Base-by-base conservation (phyloP, 208 protist species). In the Paratrypanosoma confusum region DNA sequence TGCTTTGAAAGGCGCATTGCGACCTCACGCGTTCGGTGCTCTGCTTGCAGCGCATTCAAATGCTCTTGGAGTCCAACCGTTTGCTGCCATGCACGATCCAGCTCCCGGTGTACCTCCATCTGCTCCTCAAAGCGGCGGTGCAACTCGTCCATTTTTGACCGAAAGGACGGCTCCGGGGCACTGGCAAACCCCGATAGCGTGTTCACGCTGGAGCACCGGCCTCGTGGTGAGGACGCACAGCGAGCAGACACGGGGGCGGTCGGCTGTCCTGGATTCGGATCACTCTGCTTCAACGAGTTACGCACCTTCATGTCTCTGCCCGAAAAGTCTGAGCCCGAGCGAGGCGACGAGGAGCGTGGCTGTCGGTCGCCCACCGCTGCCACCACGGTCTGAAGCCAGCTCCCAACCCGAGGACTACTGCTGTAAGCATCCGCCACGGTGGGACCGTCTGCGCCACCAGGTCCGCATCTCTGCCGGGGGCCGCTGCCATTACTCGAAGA, bases 101-200 rank as follows among this genome's bases (percentile, higher is more conserved):
- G 44, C 0, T 41, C 69, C 10, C 68, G 67, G 43, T 79, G 68
- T 10, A 86, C 60, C n/a, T 62, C 48, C 52, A 86, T 66, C 37
- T 86, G 77, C 36, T 81, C 71, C 1, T 39, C 33, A 45, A 86
- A 77, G 8, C 71, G 69, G 24, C 54, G 51, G 32, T 76, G 57
- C 38, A 74, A 21, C 37, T 86, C 71, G 3, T 52, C 26, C 26
- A 67, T 36, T 10, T 64, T 61, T 32, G 58, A 14, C 14, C 51
- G 25, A 47, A 81, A 75, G 1, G 76, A 67, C 26, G 73, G 28
- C 13, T 31, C 41, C 29, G 34, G 34, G 17, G 37, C 5, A 36
- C 41, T 47, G 4, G 41, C 41, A 3, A 22, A 26, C 22, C 37
- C 41, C n/a, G 41, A 31, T 36, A 31, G 41, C n/a, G 41, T 33